phyloP scores from a whole-genome alignment of 2,329 filamentous ascomycete genomes.

The Curvularia verruculosa region DNA sequence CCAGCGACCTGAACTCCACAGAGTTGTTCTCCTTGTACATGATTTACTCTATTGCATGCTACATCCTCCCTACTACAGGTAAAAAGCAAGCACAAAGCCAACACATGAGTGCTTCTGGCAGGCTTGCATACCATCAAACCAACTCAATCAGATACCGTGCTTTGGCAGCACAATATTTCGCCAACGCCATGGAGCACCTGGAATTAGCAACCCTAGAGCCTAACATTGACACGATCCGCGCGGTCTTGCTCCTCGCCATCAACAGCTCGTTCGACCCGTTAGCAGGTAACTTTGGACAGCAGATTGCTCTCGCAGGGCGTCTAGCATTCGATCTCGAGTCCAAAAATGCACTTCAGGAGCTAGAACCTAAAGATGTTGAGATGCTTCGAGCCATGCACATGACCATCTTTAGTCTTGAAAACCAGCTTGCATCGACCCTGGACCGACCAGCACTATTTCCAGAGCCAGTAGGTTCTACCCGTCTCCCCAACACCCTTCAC shows the following conservation, averaged over 20 bases:
- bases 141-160: slow-evolving; percentile 40
- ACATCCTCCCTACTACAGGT: slow-evolving; percentile 36
- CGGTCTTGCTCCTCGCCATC: slow-evolving; percentile 43
- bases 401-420: slow-evolving; percentile 46
- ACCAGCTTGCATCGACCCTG: slow-evolving; percentile 44
- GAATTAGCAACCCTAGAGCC: slow-evolving; percentile 43
- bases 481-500: neutral
- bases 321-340: slow-evolving; percentile 41
- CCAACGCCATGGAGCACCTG: slow-evolving; percentile 41
- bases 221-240: slow-evolving; percentile 40
- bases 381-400: slow-evolving; percentile 42
- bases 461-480: slow-evolving; percentile 36
- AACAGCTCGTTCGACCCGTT: slow-evolving; percentile 47
- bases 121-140: slow-evolving; percentile 38
- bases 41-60: slow-evolving; percentile 46
- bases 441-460: slow-evolving; percentile 46
- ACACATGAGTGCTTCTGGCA: slow-evolving; percentile 32
- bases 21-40: slow-evolving; percentile 45
- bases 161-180: slow-evolving; percentile 35
- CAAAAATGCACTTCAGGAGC: slow-evolving; percentile 35
- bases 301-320: slow-evolving; percentile 45
- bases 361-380: slow-evolving; percentile 26
- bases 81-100: slow-evolving; percentile 29
- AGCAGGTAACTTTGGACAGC: slow-evolving; percentile 45
- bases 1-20: slow-evolving; percentile 29